Evolutionary conservation across 2,329 filamentous ascomycete species (phyloP).

Genomic region (Plectosphaerella sp.): DNA sequence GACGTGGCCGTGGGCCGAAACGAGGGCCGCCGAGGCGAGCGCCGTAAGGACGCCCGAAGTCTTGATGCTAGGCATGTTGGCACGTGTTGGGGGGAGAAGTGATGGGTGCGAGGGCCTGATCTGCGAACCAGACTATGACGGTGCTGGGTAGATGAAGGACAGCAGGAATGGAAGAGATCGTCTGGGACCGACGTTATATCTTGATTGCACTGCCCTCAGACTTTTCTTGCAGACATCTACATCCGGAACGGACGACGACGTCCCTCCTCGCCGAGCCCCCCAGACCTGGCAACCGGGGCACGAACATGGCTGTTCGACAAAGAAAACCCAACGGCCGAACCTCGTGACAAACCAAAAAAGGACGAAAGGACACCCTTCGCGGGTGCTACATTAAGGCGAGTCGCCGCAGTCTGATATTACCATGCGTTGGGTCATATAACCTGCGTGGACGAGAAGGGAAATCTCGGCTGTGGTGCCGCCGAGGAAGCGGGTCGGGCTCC

Average conservation of each 20-base stretch:
- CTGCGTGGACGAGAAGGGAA: neutral
- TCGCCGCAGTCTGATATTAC: neutral
- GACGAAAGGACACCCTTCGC: neutral
- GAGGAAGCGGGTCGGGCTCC: neutral
- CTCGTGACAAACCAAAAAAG: too few species aligned
- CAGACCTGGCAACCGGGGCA: neutral
- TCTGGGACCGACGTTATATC: neutral
- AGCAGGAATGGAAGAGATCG: neutral
- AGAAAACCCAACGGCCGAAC: neutral
- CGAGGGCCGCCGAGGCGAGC: conserved; percentile 2
- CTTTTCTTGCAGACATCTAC: too few species aligned
- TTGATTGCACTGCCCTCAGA: neutral
- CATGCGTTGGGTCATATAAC: neutral
- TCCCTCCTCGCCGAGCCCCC: too few species aligned
- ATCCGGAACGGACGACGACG: too few species aligned
- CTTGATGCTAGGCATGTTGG: neutral
- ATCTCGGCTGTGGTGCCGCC: neutral
- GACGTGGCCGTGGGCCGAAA: conserved; percentile 26
- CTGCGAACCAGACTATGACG: neutral
- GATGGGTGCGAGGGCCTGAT: neutral
- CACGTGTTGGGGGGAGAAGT: neutral
- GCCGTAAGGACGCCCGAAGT: neutral
- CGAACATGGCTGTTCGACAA: neutral
- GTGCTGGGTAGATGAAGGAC: neutral
- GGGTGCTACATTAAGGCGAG: too few species aligned